phyloP scores from a whole-genome alignment of 2,329 filamentous ascomycete genomes.

The Juglanconis sp. region DNA sequence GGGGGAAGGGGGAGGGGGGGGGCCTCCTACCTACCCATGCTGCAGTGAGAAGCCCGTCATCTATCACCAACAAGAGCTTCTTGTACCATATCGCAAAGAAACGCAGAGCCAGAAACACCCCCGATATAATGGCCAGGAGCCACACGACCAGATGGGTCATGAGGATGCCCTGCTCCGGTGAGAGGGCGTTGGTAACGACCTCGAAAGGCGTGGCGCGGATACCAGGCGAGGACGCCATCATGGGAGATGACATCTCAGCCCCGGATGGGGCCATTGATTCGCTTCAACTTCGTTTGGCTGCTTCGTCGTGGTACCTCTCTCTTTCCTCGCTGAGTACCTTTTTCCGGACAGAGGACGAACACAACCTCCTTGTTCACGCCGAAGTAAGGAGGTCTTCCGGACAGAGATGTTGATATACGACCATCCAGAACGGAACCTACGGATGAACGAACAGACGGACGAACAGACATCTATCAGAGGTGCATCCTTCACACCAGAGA shows the following conservation, averaged over 20 bases:
- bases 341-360: no score
- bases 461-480: no score
- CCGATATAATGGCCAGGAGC: not conserved
- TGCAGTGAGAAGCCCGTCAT: slow-evolving; percentile 8
- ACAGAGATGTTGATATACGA: no score
- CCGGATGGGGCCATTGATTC: not conserved
- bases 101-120: slow-evolving; percentile 5
- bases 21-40: slow-evolving; percentile 6
- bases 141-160: slow-evolving; percentile 13
- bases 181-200: not conserved
- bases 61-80: not conserved
- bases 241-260: not conserved
- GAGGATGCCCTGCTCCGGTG: slow-evolving; percentile 1
- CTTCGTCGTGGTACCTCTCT: not conserved
- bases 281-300: not conserved
- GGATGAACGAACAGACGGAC: no score
- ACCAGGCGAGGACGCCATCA: not conserved
- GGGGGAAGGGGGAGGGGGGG: not conserved
- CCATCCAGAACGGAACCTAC: no score
- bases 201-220: not conserved
- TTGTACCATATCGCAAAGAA: slow-evolving; percentile 10
- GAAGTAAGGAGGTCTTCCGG: no score
- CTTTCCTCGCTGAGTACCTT: not conserved
- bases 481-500: no score
- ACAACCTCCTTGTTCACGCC: no score